These are phyloP conservation scores for Nyctanthes arbortristis DNA, from an alignment of 257 asterid genomes.

Conservation along the genomic window DNA sequence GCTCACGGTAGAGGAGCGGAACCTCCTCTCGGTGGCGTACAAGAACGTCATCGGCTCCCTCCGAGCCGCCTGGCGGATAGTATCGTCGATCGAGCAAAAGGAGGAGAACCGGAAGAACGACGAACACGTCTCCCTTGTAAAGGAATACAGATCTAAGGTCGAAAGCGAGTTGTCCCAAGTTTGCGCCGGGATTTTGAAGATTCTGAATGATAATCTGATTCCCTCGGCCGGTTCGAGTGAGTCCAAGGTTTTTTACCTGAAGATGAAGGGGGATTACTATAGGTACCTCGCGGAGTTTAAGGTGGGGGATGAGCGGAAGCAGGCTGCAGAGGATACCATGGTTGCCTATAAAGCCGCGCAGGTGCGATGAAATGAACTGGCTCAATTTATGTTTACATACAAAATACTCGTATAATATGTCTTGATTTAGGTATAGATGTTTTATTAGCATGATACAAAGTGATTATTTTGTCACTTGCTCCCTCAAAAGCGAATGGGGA, in stretches of 20 bases:
- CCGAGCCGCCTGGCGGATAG: constrained; percentile 74
- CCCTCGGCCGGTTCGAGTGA: constrained; percentile 55
- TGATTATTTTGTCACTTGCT: no score
- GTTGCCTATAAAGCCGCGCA: constrained; percentile 67
- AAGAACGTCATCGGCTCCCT: constrained; percentile 80
- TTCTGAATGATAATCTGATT: constrained; percentile 41
- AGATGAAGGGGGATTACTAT: constrained; percentile 75
- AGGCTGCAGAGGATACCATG: constrained; percentile 77
- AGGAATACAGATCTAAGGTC: constrained; percentile 70
- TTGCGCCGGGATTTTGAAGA: constrained; percentile 56
- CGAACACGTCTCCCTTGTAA: constrained; percentile 59
- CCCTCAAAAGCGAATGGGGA: no score
- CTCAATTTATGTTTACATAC: neutral
- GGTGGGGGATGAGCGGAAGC: constrained; percentile 56
- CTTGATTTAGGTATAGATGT: no score
- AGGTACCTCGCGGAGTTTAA: constrained; percentile 69
- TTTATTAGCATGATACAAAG: no score
- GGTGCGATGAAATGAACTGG: no score
- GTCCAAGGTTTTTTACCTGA: constrained; percentile 66
- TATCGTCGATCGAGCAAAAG: constrained; percentile 68
- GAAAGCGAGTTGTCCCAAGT: constrained; percentile 55
- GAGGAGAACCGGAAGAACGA: constrained; percentile 72
- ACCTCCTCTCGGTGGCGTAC: constrained; percentile 68
- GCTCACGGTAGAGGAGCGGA: constrained; percentile 68
- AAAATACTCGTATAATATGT: neutral